Conservation (phyloP, 345 rosid genomes). For the Citrus australasica region DNA sequence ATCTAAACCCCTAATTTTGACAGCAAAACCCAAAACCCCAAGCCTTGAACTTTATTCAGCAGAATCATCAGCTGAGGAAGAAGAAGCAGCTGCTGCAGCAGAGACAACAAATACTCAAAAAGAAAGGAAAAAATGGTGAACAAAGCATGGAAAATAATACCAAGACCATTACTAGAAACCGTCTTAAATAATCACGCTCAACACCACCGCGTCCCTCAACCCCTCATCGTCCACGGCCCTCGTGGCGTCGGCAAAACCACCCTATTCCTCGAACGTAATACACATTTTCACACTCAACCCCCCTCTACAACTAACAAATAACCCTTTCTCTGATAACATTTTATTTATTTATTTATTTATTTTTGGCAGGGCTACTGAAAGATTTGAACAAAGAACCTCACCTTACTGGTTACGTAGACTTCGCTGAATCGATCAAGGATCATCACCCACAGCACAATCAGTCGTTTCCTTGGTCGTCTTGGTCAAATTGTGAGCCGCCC, state of each 20-base stretch:
- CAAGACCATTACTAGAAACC: slow-evolving; percentile 80
- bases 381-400: slow-evolving; percentile 93
- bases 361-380: slow-evolving; percentile 58
- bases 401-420: slow-evolving; percentile 81
- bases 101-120: no score
- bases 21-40: background rate
- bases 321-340: background rate
- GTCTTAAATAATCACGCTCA: slow-evolving; percentile 89
- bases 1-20: background rate
- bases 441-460: slow-evolving; percentile 64
- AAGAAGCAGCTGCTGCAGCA: background rate
- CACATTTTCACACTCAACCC: background rate
- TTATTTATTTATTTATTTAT: background rate
- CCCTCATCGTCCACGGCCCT: slow-evolving; percentile 94
- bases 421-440: slow-evolving; percentile 71
- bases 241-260: slow-evolving; percentile 99
- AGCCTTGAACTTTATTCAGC: background rate
- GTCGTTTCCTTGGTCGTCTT: slow-evolving; percentile 86
- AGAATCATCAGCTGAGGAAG: background rate
- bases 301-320: background rate
- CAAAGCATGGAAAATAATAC: slow-evolving; percentile 85
- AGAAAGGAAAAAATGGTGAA: slow-evolving; percentile 46
- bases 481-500: slow-evolving; percentile 73
- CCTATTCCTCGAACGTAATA: slow-evolving; percentile 72
- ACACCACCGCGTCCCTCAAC: slow-evolving; percentile 93